Base-by-base conservation (phyloP, 768 basidiomycete species). In the Leccinum aurantiacum region DNA sequence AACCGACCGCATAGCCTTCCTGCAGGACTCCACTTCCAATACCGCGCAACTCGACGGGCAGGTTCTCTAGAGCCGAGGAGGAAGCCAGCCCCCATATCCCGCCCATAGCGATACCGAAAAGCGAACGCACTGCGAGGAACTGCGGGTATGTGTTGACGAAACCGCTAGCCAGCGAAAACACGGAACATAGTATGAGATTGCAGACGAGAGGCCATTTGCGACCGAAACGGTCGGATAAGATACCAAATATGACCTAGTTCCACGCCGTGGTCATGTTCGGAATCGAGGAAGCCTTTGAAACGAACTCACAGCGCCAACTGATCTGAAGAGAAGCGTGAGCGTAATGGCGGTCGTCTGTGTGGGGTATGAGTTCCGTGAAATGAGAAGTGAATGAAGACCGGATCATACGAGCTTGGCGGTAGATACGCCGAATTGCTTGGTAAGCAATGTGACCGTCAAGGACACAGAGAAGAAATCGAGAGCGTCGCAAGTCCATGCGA, bases 21-120 rank as follows among this genome's bases (percentile, higher is more conserved):
- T 97, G 95, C 6, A 98, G 72, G 51, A 96, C 75, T 14, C 95
- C 95, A 22, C 86, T 88, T 3, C 87, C 88, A 2, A 97, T 75
- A 22, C 96, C 96, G 71, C 95, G 90, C 15, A 86, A 82, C 67
- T 91, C 89, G 31, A 90, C 86, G 0, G 95, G 95, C 10, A 96
- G 80, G 70, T 91, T 95, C 72, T 97, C 95, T 38, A 97, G 86
- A 0, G 90, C 87, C 0, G 90, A 94, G 0, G 91, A 82, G 1
- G 90, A 79, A 0, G 92, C 83, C 31, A 93, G 77, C 17, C 93
- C 93, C 93, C 94, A 96, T 50, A 96, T 82, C 0, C 91, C 91
- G 35, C 92, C 91, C 91, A 94, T 93, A 1, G 86, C 88, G 54
- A 94, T 83, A 61, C 93, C 93, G 69, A 95, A 95, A 48, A 97